Percentiles rank a stretch among this genome's conserved stretches.
Conservation (phyloP, 106 monocot genomes). For the Dactylorhiza incarnata region DNA sequence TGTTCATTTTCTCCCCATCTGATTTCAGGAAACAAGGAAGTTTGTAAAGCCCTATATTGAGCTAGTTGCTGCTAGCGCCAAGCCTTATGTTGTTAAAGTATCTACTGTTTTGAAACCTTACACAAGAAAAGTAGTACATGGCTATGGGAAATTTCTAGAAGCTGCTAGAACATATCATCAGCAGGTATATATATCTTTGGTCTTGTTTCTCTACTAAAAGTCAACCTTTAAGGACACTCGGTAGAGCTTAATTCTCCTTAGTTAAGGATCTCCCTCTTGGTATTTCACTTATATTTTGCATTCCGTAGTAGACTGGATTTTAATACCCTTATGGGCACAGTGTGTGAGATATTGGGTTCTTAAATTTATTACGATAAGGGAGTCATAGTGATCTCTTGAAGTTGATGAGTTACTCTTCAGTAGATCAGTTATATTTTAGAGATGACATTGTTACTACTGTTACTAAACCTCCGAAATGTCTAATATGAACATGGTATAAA, state of each 20-base stretch:
- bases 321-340: neutral
- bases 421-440: too few species aligned
- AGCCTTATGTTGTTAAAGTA: conserved; percentile 53
- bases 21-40: conserved; percentile 42
- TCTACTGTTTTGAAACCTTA: conserved; percentile 37
- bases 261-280: too few species aligned
- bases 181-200: conserved; percentile 23
- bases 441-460: too few species aligned
- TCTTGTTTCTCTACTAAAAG: neutral
- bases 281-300: neutral
- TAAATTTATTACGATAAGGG: too few species aligned
- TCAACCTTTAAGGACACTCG: neutral
- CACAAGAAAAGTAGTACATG: conserved; percentile 26
- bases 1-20: neutral
- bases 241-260: neutral
- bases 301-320: neutral
- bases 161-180: conserved; percentile 51
- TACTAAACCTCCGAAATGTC: too few species aligned
- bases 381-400: too few species aligned
- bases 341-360: too few species aligned
- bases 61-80: conserved; percentile 38
- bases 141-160: conserved; percentile 41
- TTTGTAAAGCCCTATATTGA: conserved; percentile 49
- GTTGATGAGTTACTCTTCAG: too few species aligned
- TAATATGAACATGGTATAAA: too few species aligned